A percentile compares a stretch with the other conserved stretches of the same genome.
Conservation (phyloP, 1,284 basidiomycete genomes). For the Cryptococcus sp. region DNA sequence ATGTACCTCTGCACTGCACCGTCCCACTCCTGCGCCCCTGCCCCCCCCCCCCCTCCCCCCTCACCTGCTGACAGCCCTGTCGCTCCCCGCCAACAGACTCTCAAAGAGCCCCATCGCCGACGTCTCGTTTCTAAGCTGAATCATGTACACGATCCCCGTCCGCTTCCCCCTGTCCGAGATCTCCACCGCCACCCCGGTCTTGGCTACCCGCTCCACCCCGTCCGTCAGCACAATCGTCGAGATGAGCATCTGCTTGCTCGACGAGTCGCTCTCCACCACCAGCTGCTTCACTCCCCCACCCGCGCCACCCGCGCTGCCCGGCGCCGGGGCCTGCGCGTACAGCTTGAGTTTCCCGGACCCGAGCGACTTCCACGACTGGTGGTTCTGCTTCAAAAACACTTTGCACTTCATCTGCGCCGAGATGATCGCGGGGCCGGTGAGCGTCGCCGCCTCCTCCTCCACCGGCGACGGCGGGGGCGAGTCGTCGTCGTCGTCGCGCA, state of each 20-base stretch:
- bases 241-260: constrained; percentile 69
- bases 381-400: constrained; percentile 90
- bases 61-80: constrained; percentile 53
- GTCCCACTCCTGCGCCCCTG: no score
- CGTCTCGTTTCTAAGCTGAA: constrained; percentile 85
- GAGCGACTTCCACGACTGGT: constrained; percentile 94
- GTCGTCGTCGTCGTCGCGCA: constrained; percentile 56
- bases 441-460: constrained; percentile 54
- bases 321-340: constrained; percentile 62
- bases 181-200: constrained; percentile 95
- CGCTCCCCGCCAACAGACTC: constrained; percentile 81
- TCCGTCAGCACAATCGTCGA: constrained; percentile 94
- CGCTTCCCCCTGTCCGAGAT: constrained; percentile 82
- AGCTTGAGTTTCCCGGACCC: constrained; percentile 84
- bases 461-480: constrained; percentile 74
- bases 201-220: constrained; percentile 95
- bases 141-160: constrained; percentile 98
- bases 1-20: no score
- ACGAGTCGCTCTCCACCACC: constrained; percentile 85
- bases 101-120: constrained; percentile 81
- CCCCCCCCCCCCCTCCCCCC: not conserved
- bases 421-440: constrained; percentile 67
- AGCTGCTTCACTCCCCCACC: constrained; percentile 91
- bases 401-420: constrained; percentile 98
- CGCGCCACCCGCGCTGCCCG: no score